phyloP scores from a whole-genome alignment of 2,329 filamentous ascomycete species.

The Aureobasidium sp. region DNA sequence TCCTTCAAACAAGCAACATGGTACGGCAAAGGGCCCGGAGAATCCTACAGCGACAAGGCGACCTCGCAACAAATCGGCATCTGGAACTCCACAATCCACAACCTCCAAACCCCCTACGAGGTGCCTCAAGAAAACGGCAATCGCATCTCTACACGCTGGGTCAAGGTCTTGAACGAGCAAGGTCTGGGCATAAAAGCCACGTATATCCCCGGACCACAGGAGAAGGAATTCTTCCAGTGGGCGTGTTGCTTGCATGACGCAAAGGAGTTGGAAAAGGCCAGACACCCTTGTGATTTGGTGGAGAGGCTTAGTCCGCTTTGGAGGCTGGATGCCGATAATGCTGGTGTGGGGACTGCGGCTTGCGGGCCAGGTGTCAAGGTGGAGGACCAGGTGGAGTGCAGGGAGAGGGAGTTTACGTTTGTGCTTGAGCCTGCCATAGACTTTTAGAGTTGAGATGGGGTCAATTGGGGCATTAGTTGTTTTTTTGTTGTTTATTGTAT shows the following conservation, averaged over 20 bases:
- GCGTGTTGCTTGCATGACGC: conserved; percentile 8
- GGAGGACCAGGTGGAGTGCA: conserved; percentile 3
- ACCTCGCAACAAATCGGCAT: conserved; percentile 46
- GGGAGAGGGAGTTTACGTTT: conserved; percentile 10
- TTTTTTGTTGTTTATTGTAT: neutral
- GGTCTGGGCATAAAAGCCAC: conserved; percentile 27
- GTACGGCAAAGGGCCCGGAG: conserved; percentile 56
- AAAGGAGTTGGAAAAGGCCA: neutral
- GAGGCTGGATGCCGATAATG: conserved; percentile 11
- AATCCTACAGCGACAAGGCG: conserved; percentile 60
- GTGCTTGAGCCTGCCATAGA: conserved; percentile 10
- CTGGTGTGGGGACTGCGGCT: conserved; percentile 2
- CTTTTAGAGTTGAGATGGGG: neutral
- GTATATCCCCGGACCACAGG: neutral
- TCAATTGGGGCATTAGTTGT: neutral
- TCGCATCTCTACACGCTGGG: conserved; percentile 50
- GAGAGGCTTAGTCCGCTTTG: neutral
- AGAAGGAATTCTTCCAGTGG: conserved; percentile 10
- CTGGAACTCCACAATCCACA: conserved; percentile 36
- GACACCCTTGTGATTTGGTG: conserved; percentile 5
- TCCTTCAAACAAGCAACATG: conserved; percentile 45
- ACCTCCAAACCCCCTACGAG: conserved; percentile 52
- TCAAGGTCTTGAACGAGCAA: conserved; percentile 28
- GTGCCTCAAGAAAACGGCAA: conserved; percentile 62
- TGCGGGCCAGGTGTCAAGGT: conserved; percentile 8